These are phyloP conservation scores for Mycena indigotica DNA, from an alignment of 768 basidiomycete species.

Conservation along the genomic window DNA sequence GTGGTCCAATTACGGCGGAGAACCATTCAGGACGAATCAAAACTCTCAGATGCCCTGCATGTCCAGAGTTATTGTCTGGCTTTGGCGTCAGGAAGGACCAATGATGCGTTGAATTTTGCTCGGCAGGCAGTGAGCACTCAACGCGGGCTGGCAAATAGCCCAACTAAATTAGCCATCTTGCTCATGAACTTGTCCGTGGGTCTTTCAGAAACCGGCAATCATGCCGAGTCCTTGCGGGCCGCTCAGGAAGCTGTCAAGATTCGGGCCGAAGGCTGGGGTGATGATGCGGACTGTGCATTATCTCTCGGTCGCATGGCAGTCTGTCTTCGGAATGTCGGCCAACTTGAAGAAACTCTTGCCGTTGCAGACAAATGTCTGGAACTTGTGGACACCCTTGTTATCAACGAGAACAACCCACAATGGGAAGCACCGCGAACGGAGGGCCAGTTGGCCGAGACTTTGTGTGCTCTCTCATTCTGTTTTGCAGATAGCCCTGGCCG, in stretches of 20 bases:
- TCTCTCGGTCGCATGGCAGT: conserved; percentile 15
- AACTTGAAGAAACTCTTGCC: neutral
- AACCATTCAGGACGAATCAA: conserved; percentile 3
- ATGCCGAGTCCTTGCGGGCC: conserved; percentile 16
- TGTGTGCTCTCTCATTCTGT: conserved; percentile 10
- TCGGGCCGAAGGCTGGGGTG: neutral
- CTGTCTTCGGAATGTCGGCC: conserved; percentile 7
- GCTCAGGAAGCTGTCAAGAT: conserved; percentile 14
- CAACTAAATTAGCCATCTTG: conserved; percentile 8
- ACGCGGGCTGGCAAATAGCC: conserved; percentile 13
- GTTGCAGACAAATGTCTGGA: conserved; percentile 11
- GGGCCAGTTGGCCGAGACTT: conserved; percentile 13
- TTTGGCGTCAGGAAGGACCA: neutral
- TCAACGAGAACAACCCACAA: neutral
- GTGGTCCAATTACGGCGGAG: conserved; percentile 13
- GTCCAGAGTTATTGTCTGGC: conserved; percentile 11
- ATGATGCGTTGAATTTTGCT: conserved; percentile 12
- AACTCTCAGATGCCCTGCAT: conserved; percentile 11
- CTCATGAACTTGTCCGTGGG: conserved; percentile 14
- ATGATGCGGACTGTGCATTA: conserved; percentile 5
- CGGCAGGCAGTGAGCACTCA: conserved; percentile 16
- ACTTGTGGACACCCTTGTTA: neutral
- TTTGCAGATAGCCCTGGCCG: neutral
- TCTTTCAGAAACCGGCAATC: conserved; percentile 10
- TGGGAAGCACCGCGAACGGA: neutral